Percentiles rank a stretch among this genome's conserved stretches.
These are phyloP conservation scores for Sedum album DNA, from an alignment of 164 flowering plant genomes.

Conservation along the genomic window DNA sequence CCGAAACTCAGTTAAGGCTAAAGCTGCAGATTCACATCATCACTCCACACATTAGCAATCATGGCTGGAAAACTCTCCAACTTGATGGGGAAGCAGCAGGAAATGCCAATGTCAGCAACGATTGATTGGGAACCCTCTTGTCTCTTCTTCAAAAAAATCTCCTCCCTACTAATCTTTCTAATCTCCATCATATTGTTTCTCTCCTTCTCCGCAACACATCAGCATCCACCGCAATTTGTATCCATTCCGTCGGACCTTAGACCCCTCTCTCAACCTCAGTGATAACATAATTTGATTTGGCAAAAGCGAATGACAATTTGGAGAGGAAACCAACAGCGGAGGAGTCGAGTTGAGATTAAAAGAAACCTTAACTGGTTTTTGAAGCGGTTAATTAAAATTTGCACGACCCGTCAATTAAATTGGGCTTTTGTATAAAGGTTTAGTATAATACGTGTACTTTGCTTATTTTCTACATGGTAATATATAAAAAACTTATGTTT, in stretches of 20 bases:
- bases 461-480: too few relatives aligned
- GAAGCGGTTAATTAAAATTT: too few relatives aligned
- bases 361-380: too few relatives aligned
- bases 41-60: background rate
- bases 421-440: too few relatives aligned
- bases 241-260: conserved; percentile 66
- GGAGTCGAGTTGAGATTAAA: too few relatives aligned
- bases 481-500: too few relatives aligned
- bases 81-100: conserved; percentile 19
- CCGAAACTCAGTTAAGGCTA: background rate
- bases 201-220: conserved; percentile 71
- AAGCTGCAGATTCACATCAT: background rate
- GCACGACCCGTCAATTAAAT: too few relatives aligned
- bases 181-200: conserved; percentile 76
- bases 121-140: conserved; percentile 58
- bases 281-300: conserved; percentile 23
- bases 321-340: too few relatives aligned
- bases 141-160: conserved; percentile 66
- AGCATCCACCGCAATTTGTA: conserved; percentile 84
- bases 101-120: conserved; percentile 24
- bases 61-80: background rate
- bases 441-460: too few relatives aligned
- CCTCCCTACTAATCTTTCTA: conserved; percentile 65
- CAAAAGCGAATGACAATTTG: too few relatives aligned
- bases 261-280: conserved; percentile 56